phyloP scores from a whole-genome alignment of 192 early-diverging fungal species.

The Entophlyctis luteolus region DNA sequence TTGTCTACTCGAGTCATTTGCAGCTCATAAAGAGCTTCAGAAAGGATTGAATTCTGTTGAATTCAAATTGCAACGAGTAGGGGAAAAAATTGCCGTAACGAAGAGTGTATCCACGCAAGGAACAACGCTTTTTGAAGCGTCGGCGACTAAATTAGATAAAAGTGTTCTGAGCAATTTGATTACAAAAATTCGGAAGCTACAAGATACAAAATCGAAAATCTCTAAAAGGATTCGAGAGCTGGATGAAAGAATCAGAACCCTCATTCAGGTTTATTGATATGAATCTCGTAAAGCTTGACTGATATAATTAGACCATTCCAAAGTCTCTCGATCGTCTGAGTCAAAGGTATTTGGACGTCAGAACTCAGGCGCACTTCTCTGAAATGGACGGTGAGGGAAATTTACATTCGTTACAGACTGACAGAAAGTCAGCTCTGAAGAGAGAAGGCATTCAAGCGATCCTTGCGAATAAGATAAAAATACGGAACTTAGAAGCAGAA shows the following conservation, averaged over 20 bases:
- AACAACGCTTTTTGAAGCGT: too few species aligned
- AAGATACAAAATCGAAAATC: too few species aligned
- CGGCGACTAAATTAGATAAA: too few species aligned
- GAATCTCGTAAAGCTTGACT: not conserved
- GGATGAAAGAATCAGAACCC: slow-evolving; percentile 40
- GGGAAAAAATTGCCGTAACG: not conserved
- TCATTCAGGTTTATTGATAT: slow-evolving; percentile 26
- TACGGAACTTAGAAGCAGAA: not conserved
- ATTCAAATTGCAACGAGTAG: not conserved
- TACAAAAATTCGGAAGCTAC: too few species aligned
- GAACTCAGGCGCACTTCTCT: slow-evolving; percentile 30
- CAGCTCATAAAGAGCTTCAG: not conserved
- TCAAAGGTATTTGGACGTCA: slow-evolving; percentile 31
- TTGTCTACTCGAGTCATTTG: slow-evolving; percentile 11
- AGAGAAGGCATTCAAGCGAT: slow-evolving; percentile 6
- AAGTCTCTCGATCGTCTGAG: slow-evolving; percentile 26
- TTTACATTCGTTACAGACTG: not conserved
- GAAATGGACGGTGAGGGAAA: slow-evolving; percentile 37
- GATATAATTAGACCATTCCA: slow-evolving; percentile 31
- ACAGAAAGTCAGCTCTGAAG: not conserved
- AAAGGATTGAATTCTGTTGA: not conserved
- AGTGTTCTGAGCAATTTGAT: too few species aligned
- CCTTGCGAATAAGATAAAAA: not conserved
- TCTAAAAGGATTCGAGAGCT: slow-evolving; percentile 19
- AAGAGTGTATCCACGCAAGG: slow-evolving; percentile 2